Evolutionary conservation across 1,284 basidiomycete species (phyloP).

Genomic region (Vanrija sp.): DNA sequence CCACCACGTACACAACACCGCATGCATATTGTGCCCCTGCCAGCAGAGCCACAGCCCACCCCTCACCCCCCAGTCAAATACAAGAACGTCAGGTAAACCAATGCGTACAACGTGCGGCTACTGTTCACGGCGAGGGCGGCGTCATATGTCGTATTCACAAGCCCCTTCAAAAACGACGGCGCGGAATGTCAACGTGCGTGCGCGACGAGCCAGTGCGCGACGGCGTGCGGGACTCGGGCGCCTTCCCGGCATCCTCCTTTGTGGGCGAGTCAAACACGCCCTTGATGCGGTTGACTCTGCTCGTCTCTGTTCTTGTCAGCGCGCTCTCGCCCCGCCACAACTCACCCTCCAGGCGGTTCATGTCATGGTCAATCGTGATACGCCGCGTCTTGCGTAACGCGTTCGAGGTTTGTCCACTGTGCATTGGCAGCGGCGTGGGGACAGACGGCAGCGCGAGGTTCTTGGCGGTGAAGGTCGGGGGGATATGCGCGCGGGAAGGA

Average conservation of each 20-base stretch:
- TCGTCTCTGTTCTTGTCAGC: slow-evolving; percentile 1
- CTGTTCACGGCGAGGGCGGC: too few relatives aligned
- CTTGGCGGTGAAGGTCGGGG: slow-evolving; percentile 33
- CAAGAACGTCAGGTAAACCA: too few relatives aligned
- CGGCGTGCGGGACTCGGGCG: neutral
- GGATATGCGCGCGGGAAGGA: slow-evolving; percentile 13
- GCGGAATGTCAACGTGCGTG: neutral
- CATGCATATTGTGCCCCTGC: too few relatives aligned
- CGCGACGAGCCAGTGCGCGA: neutral
- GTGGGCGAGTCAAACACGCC: slow-evolving; percentile 9
- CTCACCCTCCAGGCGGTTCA: slow-evolving; percentile 41
- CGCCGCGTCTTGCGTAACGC: slow-evolving; percentile 32
- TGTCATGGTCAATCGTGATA: slow-evolving; percentile 47
- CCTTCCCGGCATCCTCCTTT: neutral
- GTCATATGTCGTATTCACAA: too few relatives aligned
- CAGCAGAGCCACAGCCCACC: too few relatives aligned
- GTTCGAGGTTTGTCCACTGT: slow-evolving; percentile 30
- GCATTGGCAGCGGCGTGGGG: slow-evolving; percentile 41
- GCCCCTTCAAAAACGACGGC: neutral
- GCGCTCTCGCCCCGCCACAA: neutral
- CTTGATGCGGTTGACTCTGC: slow-evolving; percentile 8
- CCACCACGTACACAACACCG: too few relatives aligned
- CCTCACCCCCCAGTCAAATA: too few relatives aligned
- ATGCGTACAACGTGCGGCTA: too few relatives aligned
- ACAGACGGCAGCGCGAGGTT: slow-evolving; percentile 31